These are phyloP conservation scores for Beta vulgaris DNA, from an alignment of 148 eudicot genomes.

Conservation along the genomic window DNA sequence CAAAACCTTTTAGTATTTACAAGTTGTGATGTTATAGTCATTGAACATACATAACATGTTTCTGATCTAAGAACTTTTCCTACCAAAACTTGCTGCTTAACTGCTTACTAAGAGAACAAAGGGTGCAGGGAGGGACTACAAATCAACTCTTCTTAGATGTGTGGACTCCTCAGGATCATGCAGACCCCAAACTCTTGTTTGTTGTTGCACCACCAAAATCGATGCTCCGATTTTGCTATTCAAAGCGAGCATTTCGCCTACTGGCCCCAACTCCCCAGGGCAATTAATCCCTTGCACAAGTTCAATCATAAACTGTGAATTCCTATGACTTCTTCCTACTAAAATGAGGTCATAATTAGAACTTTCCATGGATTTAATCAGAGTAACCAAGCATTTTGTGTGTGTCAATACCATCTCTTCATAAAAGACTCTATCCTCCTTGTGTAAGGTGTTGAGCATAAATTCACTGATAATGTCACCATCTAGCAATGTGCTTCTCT, in stretches of 20 bases:
- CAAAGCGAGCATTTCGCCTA: constrained; percentile 50
- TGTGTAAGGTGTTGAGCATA: constrained; percentile 24
- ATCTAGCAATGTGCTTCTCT: constrained; percentile 38
- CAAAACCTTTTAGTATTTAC: constrained; percentile 13
- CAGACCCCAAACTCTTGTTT: constrained; percentile 53
- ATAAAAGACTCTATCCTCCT: constrained; percentile 29
- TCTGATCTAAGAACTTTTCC: not conserved
- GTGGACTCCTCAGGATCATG: constrained; percentile 51
- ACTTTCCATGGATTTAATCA: constrained; percentile 33
- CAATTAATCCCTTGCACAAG: constrained; percentile 35
- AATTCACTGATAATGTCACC: constrained; percentile 39
- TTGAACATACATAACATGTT: not conserved
- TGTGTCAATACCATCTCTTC: constrained; percentile 36
- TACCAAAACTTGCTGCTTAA: not conserved
- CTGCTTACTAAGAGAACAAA: not conserved
- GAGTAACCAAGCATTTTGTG: constrained; percentile 26
- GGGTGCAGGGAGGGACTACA: constrained; percentile 4
- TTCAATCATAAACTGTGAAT: constrained; percentile 36
- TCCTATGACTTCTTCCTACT: constrained; percentile 49
- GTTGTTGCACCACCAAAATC: constrained; percentile 34
- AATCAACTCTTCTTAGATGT: constrained; percentile 27
- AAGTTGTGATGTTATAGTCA: not conserved
- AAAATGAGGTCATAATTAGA: constrained; percentile 37
- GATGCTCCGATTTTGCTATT: constrained; percentile 25
- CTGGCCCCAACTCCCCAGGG: constrained; percentile 46